A percentile compares a stretch with the other conserved stretches of the same genome.
phyloP scores from a whole-genome alignment of 2,329 filamentous ascomycete species.

The Coniochaeta sp. region DNA sequence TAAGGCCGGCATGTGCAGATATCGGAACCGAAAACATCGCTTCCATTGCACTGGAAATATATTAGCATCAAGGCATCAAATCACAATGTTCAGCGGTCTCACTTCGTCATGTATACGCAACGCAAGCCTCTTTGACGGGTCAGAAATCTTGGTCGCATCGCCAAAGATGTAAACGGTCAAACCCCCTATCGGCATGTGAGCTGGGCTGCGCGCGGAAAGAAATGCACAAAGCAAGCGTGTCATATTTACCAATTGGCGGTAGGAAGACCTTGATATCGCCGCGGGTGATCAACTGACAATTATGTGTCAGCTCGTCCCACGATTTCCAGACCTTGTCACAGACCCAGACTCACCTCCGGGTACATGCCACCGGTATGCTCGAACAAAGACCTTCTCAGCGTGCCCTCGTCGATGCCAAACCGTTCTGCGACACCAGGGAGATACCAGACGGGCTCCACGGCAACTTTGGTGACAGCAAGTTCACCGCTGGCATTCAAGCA shows the following conservation, averaged over 20 bases:
- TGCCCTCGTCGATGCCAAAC: slow-evolving; percentile 90
- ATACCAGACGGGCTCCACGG: slow-evolving; percentile 92
- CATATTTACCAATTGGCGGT: slow-evolving; percentile 69
- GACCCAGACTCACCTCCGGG: slow-evolving; percentile 54
- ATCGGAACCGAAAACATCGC: slow-evolving; percentile 94
- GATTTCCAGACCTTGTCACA: neutral
- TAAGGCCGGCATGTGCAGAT: slow-evolving; percentile 97
- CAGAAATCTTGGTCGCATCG: slow-evolving; percentile 87
- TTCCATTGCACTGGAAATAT: slow-evolving; percentile 68
- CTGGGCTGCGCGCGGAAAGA: neutral
- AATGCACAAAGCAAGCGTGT: neutral
- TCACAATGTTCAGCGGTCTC: slow-evolving; percentile 9
- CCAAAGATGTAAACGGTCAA: slow-evolving; percentile 97
- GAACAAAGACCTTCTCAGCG: slow-evolving; percentile 78
- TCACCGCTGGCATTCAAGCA: slow-evolving; percentile 82
- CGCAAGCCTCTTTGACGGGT: slow-evolving; percentile 72
- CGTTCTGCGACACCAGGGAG: slow-evolving; percentile 81
- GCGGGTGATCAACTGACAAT: slow-evolving; percentile 68
- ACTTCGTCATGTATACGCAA: slow-evolving; percentile 71
- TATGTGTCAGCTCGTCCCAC: neutral
- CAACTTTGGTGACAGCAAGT: slow-evolving; percentile 90
- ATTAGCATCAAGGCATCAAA: neutral
- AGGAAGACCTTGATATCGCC: slow-evolving; percentile 93
- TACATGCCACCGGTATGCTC: slow-evolving; percentile 95
- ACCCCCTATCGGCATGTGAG: slow-evolving; percentile 45